phyloP scores from a whole-genome alignment of 2,329 filamentous ascomycete genomes.

The Ceratocystis destructans region DNA sequence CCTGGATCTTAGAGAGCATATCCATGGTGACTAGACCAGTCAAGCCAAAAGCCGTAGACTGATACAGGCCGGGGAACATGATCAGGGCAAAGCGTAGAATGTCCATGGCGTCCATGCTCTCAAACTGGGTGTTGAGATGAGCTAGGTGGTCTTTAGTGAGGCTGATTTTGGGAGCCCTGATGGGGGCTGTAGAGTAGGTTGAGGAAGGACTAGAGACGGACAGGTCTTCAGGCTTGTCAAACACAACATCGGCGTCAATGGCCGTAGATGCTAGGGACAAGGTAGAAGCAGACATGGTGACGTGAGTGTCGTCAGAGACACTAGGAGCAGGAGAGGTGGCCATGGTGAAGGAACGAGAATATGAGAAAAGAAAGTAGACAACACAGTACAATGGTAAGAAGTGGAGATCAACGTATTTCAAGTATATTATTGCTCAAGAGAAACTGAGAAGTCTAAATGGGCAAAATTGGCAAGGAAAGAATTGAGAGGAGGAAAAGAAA shows the following conservation, averaged over 20 bases:
- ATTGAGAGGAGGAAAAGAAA: constrained; percentile 11
- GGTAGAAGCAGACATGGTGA: constrained; percentile 16
- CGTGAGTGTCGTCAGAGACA: constrained; percentile 12
- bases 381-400: not conserved
- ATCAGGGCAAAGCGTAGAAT: constrained; percentile 85
- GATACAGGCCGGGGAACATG: constrained; percentile 77
- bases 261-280: constrained; percentile 18
- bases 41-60: constrained; percentile 71
- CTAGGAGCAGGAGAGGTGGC: constrained; percentile 15
- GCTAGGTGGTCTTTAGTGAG: constrained; percentile 80
- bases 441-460: not conserved
- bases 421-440: not conserved
- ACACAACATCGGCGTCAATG: constrained; percentile 26
- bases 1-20: constrained; percentile 65
- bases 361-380: constrained; percentile 11
- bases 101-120: constrained; percentile 77
- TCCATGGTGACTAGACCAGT: constrained; percentile 72
- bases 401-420: not conserved
- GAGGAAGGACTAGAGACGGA: constrained; percentile 66
- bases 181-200: constrained; percentile 21
- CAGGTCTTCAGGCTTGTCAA: constrained; percentile 43
- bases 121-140: constrained; percentile 80
- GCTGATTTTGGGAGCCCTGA: constrained; percentile 55
- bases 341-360: constrained; percentile 10
- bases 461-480: not conserved